Base-by-base conservation (phyloP, 768 basidiomycete species). In the Tulasnella sp. region DNA sequence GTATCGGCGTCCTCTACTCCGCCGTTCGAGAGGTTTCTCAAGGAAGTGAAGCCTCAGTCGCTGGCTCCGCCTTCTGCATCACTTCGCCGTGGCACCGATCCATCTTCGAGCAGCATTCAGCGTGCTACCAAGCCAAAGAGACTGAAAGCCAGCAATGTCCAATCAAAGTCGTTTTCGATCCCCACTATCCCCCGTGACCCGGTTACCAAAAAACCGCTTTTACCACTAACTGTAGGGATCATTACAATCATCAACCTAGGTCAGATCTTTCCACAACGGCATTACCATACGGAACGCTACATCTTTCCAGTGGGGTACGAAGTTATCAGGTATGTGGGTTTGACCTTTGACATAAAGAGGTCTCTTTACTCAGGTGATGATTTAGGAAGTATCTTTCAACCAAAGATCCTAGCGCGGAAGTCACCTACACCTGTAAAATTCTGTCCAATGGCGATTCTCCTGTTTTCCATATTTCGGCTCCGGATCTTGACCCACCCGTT, bases 291-390 rank as follows among this genome's bases (percentile, higher is more conserved):
- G 0, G 85, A 89, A 62, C 70, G 87, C 46, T 89, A 89, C 61
- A 89, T 90, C 56, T 90, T 86, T 59, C 87, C 87, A 8, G 81
- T 88, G 34, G 84, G 84, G 13, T 89, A 87, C 61, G 83, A 85
- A 60, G 82, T 86, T 4, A 81, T 78, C 3, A 73, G 85, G 84
- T 82, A 35, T 43, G 73, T 61, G 15, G 0, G 8, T 37, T 54
- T 22, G 12, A 34, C 29, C 34, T 29, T 39, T 24, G 48, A 25
- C 37, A 19, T 19, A 28, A 44, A 32, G 28, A 48, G 51, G 16
- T 35, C 15, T 15, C 7, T 31, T 35, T 50, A 35, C 8, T 45
- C n/a, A 19, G 22, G 45, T 19, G 39, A 27, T 29, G n/a, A 6
- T 56, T 27, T 54, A 88, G 86, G 54, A 80, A 82, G 20, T 90